Evolutionary conservation across 2,329 filamentous ascomycete species (phyloP), one percentile per base, ranked within the genome.

Genomic region (Ceratocystis albifundus): DNA sequence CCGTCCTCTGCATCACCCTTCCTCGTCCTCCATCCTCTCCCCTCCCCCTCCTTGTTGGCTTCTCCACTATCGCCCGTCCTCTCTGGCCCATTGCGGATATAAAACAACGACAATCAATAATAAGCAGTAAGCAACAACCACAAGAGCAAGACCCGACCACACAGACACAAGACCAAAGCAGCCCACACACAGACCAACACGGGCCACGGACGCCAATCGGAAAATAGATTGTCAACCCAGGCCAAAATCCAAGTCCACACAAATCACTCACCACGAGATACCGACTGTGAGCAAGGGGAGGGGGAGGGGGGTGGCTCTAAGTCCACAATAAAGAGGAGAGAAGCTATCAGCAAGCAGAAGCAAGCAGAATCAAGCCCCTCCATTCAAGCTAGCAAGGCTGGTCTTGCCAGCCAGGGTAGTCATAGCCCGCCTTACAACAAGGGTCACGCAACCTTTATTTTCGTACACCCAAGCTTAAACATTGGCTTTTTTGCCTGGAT

Each of bases 211-310:
- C 28, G 53, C 53, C 53, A 59, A 59, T 59, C 53, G 53, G 53
- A 59, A 59, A 59, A 59, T 59, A 59, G 53, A 59, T 20, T 59
- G 53, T 15, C 12, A 59, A 59, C 53, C 53, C 12, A 30, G 22
- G 53, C 28, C 12, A 59, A n/a, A 30, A 25, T 25, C 48, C 46
- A 50, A 50, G 46, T 22, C 46, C 53, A 59, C 25, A 59, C 53
- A 59, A 59, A 59, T 59, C 25, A 59, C 53, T 59, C 53, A 59
- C 53, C 53, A 59, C 53, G 53, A 59, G 53, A 59, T 59, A 15
- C 53, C 53, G 53, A 59, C 53, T 17, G 12, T 17, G 12, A n/a
- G 36, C 53, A 59, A 59, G 53, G 53, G 25, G 25, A 59, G 53
- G 53, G 25, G 25, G 53, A 28, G 12, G 3, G 20, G 15, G 46